These are phyloP conservation scores for Amphirosellinia nigrospora DNA, from an alignment of 495 filamentous ascomycete genomes.

Conservation along the genomic window DNA sequence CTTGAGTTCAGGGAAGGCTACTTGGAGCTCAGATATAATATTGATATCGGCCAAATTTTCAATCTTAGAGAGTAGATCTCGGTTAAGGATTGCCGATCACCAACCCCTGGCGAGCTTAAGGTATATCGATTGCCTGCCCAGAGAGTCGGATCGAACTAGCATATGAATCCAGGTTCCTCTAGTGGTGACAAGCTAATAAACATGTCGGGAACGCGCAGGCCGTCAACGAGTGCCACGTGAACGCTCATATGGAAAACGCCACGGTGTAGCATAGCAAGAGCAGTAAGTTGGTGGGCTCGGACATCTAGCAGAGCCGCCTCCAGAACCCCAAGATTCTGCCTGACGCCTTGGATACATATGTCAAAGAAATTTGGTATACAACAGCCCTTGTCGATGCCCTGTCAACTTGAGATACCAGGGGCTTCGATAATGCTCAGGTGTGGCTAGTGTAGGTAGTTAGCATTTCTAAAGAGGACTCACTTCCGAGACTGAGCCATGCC, in stretches of 20 bases:
- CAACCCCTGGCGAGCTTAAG: neutral
- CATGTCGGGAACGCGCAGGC: neutral
- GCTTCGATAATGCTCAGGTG: too few relatives aligned
- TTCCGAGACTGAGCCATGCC: too few relatives aligned
- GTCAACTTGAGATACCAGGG: neutral
- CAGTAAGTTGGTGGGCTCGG: neutral
- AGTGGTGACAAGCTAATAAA: neutral
- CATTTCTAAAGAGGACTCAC: too few relatives aligned
- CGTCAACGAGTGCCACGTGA: neutral
- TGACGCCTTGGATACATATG: too few relatives aligned
- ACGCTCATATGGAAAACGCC: neutral
- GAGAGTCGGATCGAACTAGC: neutral
- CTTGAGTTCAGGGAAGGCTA: neutral
- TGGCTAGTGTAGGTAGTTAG: too few relatives aligned
- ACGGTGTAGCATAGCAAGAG: neutral
- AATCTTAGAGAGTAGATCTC: neutral
- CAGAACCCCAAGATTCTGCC: too few relatives aligned
- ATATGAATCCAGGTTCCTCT: neutral
- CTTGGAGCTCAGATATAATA: neutral
- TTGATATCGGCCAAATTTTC: too few relatives aligned
- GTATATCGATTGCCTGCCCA: neutral
- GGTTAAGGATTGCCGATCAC: neutral
- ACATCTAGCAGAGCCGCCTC: conserved; percentile 6
- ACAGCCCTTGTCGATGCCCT: neutral
- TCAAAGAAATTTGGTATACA: too few relatives aligned